Evolutionary conservation across 2,329 filamentous ascomycete species (phyloP), one percentile per base, ranked within the genome.

Genomic region (Venturia oleaginea): DNA sequence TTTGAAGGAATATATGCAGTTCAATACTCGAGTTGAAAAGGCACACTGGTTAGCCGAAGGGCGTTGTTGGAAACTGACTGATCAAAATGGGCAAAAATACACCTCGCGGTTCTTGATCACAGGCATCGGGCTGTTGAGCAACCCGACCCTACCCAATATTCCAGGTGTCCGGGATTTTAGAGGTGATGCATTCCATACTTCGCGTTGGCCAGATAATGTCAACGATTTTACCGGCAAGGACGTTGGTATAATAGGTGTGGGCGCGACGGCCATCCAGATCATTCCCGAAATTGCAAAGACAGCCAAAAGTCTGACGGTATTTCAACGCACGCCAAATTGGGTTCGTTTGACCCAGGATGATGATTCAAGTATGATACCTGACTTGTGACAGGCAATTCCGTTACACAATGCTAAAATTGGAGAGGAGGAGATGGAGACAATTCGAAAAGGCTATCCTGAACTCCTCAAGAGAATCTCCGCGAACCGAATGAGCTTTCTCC

Each of bases 301-400:
- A 3, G 80, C 79, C 10, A 75, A 78, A 3, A 74, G 78, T 17
- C 71, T 86, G 19, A 81, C 79, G 0, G 73, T 86, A 17, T 85
- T 82, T 70, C 83, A 86, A 69, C 76, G 84, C 17, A 82, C 82
- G 0, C 81, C 84, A 0, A 85, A 85, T 68, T 86, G 83, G 83
- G 72, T 83, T 7, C 6, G 22, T 11, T 22, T 7, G n/a, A n/a
- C 40, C 10, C 37, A 3, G n/a, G 19, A 64, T n/a, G 59, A 30
- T 19, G 69, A 73, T 30, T 66, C 67, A 46, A 72, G 77, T n/a
- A 43, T 10, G 8, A 15, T 37, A 19, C 19, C 61, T 37, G 43
- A 72, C 59, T 40, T 61, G 24, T 66, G 65, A 66, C n/a, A 43
- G 48, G 61, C 61, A 19, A 65, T 40, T 8, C 64, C 57, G 10